These are phyloP conservation scores for Metschnikowia continentalis DNA, from an alignment of 805 yeast species.

Conservation along the genomic window DNA sequence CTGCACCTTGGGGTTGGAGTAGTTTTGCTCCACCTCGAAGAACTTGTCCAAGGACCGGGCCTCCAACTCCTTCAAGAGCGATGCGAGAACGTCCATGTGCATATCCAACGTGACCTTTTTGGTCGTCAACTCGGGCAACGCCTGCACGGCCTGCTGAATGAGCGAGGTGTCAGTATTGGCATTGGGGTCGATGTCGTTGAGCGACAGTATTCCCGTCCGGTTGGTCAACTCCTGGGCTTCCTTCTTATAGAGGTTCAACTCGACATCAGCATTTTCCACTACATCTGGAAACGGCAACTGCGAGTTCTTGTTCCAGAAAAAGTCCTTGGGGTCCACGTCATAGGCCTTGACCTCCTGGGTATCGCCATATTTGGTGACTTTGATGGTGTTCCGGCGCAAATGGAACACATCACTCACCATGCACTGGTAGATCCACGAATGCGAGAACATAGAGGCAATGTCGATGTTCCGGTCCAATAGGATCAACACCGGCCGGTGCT, in stretches of 20 bases:
- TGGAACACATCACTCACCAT: constrained; percentile 90
- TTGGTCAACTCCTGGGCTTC: constrained; percentile 85
- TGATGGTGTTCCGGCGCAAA: constrained; percentile 77
- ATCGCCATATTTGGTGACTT: constrained; percentile 40
- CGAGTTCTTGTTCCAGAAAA: constrained; percentile 84
- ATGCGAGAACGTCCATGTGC: constrained; percentile 93
- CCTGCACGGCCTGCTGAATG: constrained; percentile 83
- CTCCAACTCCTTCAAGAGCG: constrained; percentile 76
- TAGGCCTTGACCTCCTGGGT: constrained; percentile 47
- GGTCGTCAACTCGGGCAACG: constrained; percentile 86
- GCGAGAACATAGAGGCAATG: constrained; percentile 89
- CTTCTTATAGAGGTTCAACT: constrained; percentile 71
- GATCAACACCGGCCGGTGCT: constrained; percentile 71
- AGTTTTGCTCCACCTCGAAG: constrained; percentile 89
- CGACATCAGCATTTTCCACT: constrained; percentile 93
- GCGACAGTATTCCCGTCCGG: constrained; percentile 65
- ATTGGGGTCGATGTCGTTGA: constrained; percentile 68
- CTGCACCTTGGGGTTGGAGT: constrained; percentile 55
- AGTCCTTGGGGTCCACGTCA: constrained; percentile 90
- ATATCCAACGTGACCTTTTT: constrained; percentile 85
- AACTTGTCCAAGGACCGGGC: constrained; percentile 84
- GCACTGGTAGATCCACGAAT: constrained; percentile 97
- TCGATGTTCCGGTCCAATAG: constrained; percentile 87
- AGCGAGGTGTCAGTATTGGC: constrained; percentile 56
- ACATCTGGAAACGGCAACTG: constrained; percentile 95